Percentiles rank a stretch among this genome's conserved stretches.
Conservation (phyloP, 2,329 filamentous ascomycete species). For the Microdochium trichocladiopsis region DNA sequence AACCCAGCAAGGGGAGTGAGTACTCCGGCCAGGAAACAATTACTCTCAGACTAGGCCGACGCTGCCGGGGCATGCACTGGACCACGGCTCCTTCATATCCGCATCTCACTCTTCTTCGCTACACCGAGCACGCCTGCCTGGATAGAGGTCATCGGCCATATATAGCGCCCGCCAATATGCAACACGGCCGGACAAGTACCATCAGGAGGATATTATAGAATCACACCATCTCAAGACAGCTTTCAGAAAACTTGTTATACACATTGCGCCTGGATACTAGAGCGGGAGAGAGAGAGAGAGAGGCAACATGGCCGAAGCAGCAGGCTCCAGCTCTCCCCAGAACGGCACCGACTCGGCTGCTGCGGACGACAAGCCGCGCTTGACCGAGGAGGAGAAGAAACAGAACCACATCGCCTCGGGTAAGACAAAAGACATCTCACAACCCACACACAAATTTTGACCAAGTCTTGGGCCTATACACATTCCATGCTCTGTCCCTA, state of each 20-base stretch:
- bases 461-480: background rate
- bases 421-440: too few species aligned
- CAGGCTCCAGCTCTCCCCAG: constrained; percentile 14
- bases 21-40: too few species aligned
- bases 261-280: background rate
- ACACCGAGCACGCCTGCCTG: too few species aligned
- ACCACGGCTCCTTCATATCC: too few species aligned
- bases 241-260: background rate
- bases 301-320: constrained; percentile 11
- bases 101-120: too few species aligned
- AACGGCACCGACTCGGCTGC: constrained; percentile 13
- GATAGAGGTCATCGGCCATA: too few species aligned
- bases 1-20: too few species aligned
- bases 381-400: constrained; percentile 48
- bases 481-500: too few species aligned
- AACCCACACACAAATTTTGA: too few species aligned
- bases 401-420: constrained; percentile 48
- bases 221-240: background rate
- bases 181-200: background rate
- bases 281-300: background rate
- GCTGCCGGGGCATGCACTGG: too few species aligned
- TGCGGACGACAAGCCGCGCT: constrained; percentile 39
- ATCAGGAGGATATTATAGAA: background rate
- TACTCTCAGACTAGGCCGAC: too few species aligned
- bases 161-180: background rate